phyloP scores from a whole-genome alignment of 805 yeast species.

The Metschnikowia proteae region DNA sequence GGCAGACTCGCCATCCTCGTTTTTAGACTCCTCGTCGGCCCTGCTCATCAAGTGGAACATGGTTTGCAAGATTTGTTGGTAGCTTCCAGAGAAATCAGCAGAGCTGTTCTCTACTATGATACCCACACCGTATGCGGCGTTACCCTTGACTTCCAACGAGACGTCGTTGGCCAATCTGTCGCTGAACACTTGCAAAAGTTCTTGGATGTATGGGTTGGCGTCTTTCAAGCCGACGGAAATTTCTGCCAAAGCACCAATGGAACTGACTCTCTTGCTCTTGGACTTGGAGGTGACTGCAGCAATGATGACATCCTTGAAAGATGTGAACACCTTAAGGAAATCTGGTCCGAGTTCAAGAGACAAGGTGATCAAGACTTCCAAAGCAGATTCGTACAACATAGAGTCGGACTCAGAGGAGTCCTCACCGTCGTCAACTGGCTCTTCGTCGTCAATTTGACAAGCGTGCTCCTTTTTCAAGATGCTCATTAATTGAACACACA shows the following conservation, averaged over 20 bases:
- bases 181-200: slow-evolving; percentile 65
- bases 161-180: slow-evolving; percentile 68
- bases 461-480: slow-evolving; percentile 79
- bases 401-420: slow-evolving; percentile 49
- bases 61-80: slow-evolving; percentile 68
- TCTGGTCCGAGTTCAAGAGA: slow-evolving; percentile 76
- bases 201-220: slow-evolving; percentile 62
- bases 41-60: slow-evolving; percentile 77
- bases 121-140: slow-evolving; percentile 96
- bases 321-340: slow-evolving; percentile 66
- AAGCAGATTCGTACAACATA: slow-evolving; percentile 74
- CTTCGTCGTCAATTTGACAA: slow-evolving; percentile 72
- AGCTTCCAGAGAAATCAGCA: slow-evolving; percentile 59
- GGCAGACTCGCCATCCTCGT: slow-evolving; percentile 69
- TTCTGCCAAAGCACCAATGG: slow-evolving; percentile 90
- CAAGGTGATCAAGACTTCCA: slow-evolving; percentile 78
- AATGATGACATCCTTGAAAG: slow-evolving; percentile 64
- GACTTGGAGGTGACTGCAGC: slow-evolving; percentile 58
- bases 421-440: slow-evolving; percentile 56
- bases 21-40: slow-evolving; percentile 42
- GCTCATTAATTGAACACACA: slow-evolving; percentile 68
- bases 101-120: slow-evolving; percentile 54
- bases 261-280: slow-evolving; percentile 69
- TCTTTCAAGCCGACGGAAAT: slow-evolving; percentile 71
- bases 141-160: slow-evolving; percentile 85